Conservation (phyloP, 371 early-diverging fungal species). For the Batrachochytrium dendrobatidis region DNA sequence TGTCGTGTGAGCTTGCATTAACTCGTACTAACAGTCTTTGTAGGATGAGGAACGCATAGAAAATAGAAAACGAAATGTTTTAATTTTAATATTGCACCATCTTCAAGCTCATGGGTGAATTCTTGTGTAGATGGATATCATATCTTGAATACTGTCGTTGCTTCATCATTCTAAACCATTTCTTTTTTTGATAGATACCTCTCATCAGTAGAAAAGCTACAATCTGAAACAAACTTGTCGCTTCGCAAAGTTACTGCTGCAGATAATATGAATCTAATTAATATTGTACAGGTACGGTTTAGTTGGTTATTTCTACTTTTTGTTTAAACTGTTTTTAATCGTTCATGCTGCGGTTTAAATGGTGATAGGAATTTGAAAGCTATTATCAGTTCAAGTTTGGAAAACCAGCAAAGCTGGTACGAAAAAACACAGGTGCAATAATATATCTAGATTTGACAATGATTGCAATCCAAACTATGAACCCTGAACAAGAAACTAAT, state of each 20-base stretch:
- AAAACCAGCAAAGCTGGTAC: conserved; percentile 31
- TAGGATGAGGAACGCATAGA: conserved; percentile 29
- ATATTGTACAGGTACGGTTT: conserved; percentile 31
- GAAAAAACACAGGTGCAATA: conserved; percentile 15
- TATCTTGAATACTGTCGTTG: too few relatives aligned
- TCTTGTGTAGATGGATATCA: conserved; percentile 1
- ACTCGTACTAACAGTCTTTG: not conserved
- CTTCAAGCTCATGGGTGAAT: conserved; percentile 27
- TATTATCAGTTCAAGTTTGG: conserved; percentile 44
- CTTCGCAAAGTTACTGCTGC: conserved; percentile 33
- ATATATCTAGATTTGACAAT: too few relatives aligned
- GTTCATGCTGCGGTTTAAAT: not conserved
- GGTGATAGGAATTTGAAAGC: conserved; percentile 38
- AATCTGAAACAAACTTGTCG: conserved; percentile 32
- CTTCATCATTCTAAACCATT: too few relatives aligned
- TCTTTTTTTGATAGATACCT: conserved; percentile 26
- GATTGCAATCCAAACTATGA: too few relatives aligned
- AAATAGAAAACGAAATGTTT: conserved; percentile 25
- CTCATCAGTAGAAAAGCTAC: conserved; percentile 30
- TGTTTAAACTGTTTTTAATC: not conserved
- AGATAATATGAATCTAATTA: conserved; percentile 43
- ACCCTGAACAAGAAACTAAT: too few relatives aligned
- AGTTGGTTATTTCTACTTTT: not conserved
- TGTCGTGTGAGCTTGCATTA: too few relatives aligned
- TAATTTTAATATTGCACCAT: conserved; percentile 40